Evolutionary conservation across 768 basidiomycete genomes (phyloP).

Genomic region (Leccinum obscurum): DNA sequence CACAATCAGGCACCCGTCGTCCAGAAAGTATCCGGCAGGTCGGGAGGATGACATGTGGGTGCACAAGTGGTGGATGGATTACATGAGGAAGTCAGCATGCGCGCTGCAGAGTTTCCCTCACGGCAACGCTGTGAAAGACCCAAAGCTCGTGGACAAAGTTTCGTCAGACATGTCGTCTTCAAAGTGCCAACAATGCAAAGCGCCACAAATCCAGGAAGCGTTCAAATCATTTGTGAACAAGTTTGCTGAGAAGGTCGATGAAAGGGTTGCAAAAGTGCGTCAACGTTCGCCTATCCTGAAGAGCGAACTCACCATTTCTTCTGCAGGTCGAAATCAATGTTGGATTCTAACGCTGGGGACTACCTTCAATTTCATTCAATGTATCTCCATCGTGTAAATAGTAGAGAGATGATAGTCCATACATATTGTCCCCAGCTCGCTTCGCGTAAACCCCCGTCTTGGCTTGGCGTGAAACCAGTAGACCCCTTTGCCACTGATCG

Average conservation of each 20-base stretch:
- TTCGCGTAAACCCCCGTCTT: too few relatives aligned
- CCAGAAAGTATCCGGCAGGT: constrained; percentile 3
- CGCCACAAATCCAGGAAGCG: background rate
- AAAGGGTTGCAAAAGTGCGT: constrained; percentile 9
- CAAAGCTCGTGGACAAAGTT: background rate
- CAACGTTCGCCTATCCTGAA: background rate
- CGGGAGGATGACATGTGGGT: background rate
- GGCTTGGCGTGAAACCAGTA: too few relatives aligned
- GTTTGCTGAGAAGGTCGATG: constrained; percentile 12
- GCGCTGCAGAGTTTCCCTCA: constrained; percentile 6
- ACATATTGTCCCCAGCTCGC: background rate
- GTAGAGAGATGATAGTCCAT: constrained; percentile 5
- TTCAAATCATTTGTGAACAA: constrained; percentile 12
- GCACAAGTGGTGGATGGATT: constrained; percentile 19
- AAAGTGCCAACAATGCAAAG: background rate
- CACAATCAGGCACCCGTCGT: background rate
- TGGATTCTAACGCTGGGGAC: background rate
- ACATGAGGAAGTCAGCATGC: constrained; percentile 12
- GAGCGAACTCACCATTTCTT: background rate
- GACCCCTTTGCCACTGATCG: too few relatives aligned
- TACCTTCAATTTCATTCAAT: background rate
- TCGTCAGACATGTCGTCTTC: constrained; percentile 6
- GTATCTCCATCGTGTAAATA: constrained; percentile 14
- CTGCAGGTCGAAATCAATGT: constrained; percentile 15
- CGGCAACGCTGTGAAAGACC: constrained; percentile 3